Evolutionary conservation across 805 yeast genomes (phyloP), one percentile per base, ranked within the genome.

Genomic region (Starmerella vaccinii): DNA sequence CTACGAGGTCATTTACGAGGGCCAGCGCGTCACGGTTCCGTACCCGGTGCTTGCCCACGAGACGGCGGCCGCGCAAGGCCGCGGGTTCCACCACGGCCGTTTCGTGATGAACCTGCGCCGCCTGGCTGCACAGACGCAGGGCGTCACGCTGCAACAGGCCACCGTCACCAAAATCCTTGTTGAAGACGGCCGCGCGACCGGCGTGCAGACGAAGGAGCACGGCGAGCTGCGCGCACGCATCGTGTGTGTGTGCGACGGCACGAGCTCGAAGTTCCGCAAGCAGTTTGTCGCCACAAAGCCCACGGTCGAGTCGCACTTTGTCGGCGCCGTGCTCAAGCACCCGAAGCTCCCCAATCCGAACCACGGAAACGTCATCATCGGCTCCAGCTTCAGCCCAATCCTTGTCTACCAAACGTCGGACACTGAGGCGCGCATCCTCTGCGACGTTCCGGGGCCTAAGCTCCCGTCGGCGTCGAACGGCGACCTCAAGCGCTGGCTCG

Each of bases 81-180:
- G 84, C 4, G 82, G 95, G 1, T 88, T 92, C 70, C 95, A 87
- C 61, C 97, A 92, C 64, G 98, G 98, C 19, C 80, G 78, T 51
- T 92, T 92, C 61, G 74, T 92, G 47, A 71, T 72, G 65, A 87
- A 87, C 62, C 72, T 92, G 57, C 76, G 98, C 58, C 62, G 64
- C 13, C 77, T 84, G n/a, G 89, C 84, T 19, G 71, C 74, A 45
- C 64, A 63, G 8, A 92, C 88, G 59, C 73, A 77, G 37, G 87
- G 88, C 60, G 84, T 90, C 18, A 81, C 89, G 1, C 71, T 82
- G 62, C 57, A 86, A 34, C 89, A 87, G 66, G 97, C 94, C 18
- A 86, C 83, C 10, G 97, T 84, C n/a, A 77, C 78, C 2, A 76
- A 76, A 30, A 62, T 86, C 32, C 70, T 77, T 51, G 71, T 71